Base-by-base conservation (phyloP, 345 rosid species). In the Acer negundo region DNA sequence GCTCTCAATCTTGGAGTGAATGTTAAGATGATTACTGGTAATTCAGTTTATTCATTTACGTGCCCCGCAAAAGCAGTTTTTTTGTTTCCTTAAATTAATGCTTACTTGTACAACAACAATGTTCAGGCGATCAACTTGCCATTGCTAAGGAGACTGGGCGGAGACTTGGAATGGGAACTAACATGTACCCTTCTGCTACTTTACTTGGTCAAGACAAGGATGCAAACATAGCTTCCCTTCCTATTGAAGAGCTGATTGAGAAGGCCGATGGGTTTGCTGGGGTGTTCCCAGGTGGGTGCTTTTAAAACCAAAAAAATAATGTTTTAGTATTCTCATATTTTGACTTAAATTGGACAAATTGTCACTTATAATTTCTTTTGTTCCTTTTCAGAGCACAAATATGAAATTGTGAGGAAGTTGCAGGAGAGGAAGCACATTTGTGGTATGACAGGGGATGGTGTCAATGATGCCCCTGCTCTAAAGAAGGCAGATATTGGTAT, bases 391-490 rank as follows among this genome's bases (percentile, higher is more conserved):
- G 98, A 95, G 83, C 98, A 95, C 86, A 95, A 95, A 79, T 95
- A 95, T 16, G 97, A 95, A 84, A 95, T 95, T 62, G 98, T 95
- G 75, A 95, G 80, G 95, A 95, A 91, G 87, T 84, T 93, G 82
- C 98, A 95, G 80, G 94, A 90, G 82, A 80, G 80, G 85, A 89
- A 90, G 80, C 97, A 95, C 81, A 88, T 93, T 23, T 88, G 92
- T 81, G 98, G 97, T 35, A 95, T 95, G 98, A 95, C 97, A 19
- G 97, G 98, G 24, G 98, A 95, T 82, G 98, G 98, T 73, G 97
- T 95, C 71, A 95, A 95, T 23, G 98, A 95, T 76, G 98, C 98
- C 70, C 98, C 97, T 4, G 97, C 98, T 11, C 80, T 95, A 79
- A 95, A 95, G 85, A 95, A 90, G 88, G 98, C 98, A 0, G 98